phyloP scores from a whole-genome alignment of 2,329 filamentous ascomycete species.

The Xylaria arbuscula region DNA sequence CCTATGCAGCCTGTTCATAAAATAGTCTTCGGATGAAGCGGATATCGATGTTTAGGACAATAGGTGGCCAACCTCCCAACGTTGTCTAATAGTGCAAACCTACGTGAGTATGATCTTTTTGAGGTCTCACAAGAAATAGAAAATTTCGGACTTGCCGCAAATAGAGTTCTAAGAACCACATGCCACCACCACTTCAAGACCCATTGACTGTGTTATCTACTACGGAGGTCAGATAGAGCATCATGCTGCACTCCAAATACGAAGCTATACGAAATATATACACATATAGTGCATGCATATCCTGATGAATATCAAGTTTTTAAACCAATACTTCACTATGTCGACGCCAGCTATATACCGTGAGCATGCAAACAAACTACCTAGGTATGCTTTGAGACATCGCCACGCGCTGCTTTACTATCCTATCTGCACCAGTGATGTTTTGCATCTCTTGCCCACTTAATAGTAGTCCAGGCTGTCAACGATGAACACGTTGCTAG shows the following conservation, averaged over 20 bases:
- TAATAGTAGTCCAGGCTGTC: conserved; percentile 13
- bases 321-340: background rate
- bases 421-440: conserved; percentile 4
- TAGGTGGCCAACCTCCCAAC: background rate
- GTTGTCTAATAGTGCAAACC: conserved; percentile 6
- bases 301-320: background rate
- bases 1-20: conserved; percentile 1
- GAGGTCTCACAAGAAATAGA: conserved; percentile 6
- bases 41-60: conserved; percentile 8
- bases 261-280: background rate
- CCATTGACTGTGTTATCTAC: background rate
- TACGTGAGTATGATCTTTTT: conserved; percentile 5
- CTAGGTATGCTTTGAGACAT: conserved; percentile 16
- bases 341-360: background rate
- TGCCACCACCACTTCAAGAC: background rate
- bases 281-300: background rate
- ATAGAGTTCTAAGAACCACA: background rate
- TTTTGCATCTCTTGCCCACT: conserved; percentile 21
- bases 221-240: background rate
- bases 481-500: conserved; percentile 32
- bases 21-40: conserved; percentile 7
- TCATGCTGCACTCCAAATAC: background rate
- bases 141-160: conserved; percentile 9
- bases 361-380: background rate
- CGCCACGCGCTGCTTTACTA: conserved; percentile 22